Evolutionary conservation across 306 rosid genomes (phyloP).

Genomic region (Prunus mume): DNA sequence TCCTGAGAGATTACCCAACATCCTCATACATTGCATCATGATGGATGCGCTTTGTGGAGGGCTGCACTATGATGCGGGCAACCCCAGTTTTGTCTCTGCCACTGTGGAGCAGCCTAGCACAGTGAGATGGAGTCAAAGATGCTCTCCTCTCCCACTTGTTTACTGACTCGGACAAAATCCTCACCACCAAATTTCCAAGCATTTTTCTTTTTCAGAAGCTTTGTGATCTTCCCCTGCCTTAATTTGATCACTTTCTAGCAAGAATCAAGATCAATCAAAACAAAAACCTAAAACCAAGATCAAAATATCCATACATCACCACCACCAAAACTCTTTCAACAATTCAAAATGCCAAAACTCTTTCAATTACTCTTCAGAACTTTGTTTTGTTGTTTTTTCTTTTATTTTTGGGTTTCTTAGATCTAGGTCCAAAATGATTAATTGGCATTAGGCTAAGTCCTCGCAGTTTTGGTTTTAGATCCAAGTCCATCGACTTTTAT

Average conservation of each 20-base stretch:
- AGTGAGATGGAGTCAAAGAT: constrained; percentile 84
- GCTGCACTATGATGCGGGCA: constrained; percentile 72
- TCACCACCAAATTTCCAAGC: constrained; percentile 89
- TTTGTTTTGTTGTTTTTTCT: too few relatives aligned
- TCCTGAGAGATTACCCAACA: constrained; percentile 85
- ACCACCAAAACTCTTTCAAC: not conserved
- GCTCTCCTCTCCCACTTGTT: constrained; percentile 96
- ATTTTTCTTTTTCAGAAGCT: constrained; percentile 21
- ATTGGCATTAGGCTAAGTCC: too few relatives aligned
- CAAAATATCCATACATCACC: not conserved
- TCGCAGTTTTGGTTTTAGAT: too few relatives aligned
- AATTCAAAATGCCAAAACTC: too few relatives aligned
- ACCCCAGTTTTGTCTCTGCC: constrained; percentile 54
- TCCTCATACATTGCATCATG: constrained; percentile 78
- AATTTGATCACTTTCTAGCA: too few relatives aligned
- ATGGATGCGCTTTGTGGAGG: constrained; percentile 76
- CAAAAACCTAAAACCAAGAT: not conserved
- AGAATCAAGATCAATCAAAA: not conserved
- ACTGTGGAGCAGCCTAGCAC: constrained; percentile 71
- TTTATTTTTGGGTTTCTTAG: too few relatives aligned
- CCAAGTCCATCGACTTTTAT: too few relatives aligned
- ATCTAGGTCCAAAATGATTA: too few relatives aligned
- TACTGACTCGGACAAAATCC: constrained; percentile 72
- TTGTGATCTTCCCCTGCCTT: too few relatives aligned
- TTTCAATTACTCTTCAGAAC: too few relatives aligned